These are phyloP conservation scores for Plectosphaerella plurivora DNA, from an alignment of 2,329 filamentous ascomycete genomes.

Conservation along the genomic window DNA sequence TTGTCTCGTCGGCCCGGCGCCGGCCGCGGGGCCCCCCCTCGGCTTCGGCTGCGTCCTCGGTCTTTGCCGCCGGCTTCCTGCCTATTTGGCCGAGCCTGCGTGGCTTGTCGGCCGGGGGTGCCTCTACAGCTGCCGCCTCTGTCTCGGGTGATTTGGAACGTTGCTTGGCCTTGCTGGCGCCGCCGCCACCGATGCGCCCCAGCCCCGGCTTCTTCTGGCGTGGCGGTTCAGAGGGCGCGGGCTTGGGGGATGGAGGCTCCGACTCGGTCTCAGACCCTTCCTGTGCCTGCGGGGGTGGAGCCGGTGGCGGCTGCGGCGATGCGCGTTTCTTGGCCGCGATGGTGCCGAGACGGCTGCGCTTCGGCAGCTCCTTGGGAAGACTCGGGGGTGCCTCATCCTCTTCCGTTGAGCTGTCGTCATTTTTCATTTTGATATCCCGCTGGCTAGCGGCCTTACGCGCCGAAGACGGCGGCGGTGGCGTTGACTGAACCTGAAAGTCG, in stretches of 20 bases:
- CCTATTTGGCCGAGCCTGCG: constrained; percentile 30
- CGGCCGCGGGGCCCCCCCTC: constrained; percentile 15
- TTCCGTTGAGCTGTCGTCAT: constrained; percentile 26
- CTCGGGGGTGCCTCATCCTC: constrained; percentile 19
- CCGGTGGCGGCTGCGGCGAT: constrained; percentile 16
- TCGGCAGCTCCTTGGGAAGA: constrained; percentile 11
- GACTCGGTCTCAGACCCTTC: constrained; percentile 39
- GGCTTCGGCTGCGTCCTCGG: constrained; percentile 2
- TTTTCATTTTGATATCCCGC: constrained; percentile 5
- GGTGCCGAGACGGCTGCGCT: constrained; percentile 24
- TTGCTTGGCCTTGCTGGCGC: constrained; percentile 9
- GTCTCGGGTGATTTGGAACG: constrained; percentile 7
- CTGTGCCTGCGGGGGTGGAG: constrained; percentile 9
- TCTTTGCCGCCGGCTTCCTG: constrained; percentile 15
- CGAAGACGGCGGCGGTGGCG: constrained; percentile 33
- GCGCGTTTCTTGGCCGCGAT: constrained; percentile 28
- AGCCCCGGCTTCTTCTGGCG: constrained; percentile 25
- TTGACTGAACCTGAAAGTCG: constrained; percentile 48
- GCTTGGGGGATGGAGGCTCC: constrained; percentile 23
- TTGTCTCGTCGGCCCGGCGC: constrained; percentile 7
- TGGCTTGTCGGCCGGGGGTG: background rate
- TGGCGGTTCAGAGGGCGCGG: background rate
- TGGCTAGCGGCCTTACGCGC: constrained; percentile 15
- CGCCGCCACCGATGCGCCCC: constrained; percentile 35
- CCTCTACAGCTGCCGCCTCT: constrained; percentile 8